These are phyloP conservation scores for Silene latifolia DNA, from an alignment of 148 eudicot species.

Conservation along the genomic window DNA sequence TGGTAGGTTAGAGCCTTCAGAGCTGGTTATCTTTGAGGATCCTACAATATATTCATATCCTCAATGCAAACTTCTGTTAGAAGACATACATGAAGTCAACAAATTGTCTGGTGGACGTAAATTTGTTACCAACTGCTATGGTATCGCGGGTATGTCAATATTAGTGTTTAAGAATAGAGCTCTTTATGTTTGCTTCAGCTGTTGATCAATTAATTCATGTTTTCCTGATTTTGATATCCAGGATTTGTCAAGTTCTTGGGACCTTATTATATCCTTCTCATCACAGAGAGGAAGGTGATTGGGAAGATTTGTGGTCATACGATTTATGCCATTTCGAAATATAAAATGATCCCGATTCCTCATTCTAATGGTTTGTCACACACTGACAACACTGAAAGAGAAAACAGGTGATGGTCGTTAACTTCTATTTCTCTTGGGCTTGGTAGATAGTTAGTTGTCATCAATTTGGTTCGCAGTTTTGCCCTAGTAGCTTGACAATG, in stretches of 20 bases:
- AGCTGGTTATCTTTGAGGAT: constrained; percentile 57
- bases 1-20: constrained; percentile 62
- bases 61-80: constrained; percentile 46
- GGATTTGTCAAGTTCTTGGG: constrained; percentile 77
- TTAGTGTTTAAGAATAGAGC: neutral
- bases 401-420: constrained; percentile 51
- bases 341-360: constrained; percentile 63
- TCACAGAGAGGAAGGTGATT: constrained; percentile 71
- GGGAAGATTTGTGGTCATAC: constrained; percentile 75
- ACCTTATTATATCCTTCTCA: constrained; percentile 76
- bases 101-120: constrained; percentile 62
- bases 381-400: constrained; percentile 57
- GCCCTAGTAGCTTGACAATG: neutral
- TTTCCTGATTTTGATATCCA: constrained; percentile 23
- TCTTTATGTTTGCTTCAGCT: neutral
- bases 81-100: constrained; percentile 55
- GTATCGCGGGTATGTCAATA: constrained; percentile 67
- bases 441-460: neutral
- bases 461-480: neutral
- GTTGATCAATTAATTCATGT: neutral
- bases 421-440: neutral
- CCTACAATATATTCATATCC: constrained; percentile 49
- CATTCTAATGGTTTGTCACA: constrained; percentile 44
- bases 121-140: constrained; percentile 68
- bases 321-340: constrained; percentile 63